Evolutionary conservation across 176 grass and related monocot species (phyloP).

Genomic region (Rhynchospora breviuscula): DNA sequence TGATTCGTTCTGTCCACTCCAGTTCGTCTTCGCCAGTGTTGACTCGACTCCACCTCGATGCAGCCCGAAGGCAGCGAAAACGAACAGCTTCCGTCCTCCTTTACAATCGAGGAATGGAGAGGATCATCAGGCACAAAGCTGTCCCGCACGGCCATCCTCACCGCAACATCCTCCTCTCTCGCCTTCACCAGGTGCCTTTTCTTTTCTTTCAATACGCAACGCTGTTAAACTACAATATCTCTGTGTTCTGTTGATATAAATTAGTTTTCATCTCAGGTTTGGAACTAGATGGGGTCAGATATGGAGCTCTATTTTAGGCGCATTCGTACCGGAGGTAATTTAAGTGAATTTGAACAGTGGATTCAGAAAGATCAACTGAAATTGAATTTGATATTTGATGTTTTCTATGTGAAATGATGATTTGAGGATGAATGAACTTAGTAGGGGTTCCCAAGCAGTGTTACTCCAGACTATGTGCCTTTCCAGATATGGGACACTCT

Average conservation of each 20-base stretch:
- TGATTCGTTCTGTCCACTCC: background rate
- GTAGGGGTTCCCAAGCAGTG: conserved; percentile 86
- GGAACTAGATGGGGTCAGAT: conserved; percentile 63
- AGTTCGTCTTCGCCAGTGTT: background rate
- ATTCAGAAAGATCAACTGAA: background rate
- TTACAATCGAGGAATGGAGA: conserved; percentile 94
- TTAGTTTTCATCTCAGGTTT: conserved; percentile 29
- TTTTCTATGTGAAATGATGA: background rate
- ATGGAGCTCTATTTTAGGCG: conserved; percentile 57
- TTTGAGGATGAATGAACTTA: conserved; percentile 6
- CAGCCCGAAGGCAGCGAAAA: background rate
- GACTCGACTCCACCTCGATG: background rate
- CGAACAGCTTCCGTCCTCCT: conserved; percentile 11
- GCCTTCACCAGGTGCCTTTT: conserved; percentile 39
- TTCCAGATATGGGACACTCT: conserved; percentile 94
- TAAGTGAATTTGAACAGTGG: background rate
- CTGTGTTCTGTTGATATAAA: background rate
- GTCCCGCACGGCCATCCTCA: conserved; percentile 73
- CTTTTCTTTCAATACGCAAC: background rate
- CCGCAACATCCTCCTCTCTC: conserved; percentile 60
- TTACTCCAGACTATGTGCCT: conserved; percentile 81
- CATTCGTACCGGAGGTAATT: conserved; percentile 83
- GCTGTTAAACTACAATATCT: background rate
- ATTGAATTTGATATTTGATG: background rate
- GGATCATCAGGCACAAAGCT: conserved; percentile 66